A percentile compares a stretch with the other conserved stretches of the same genome.
phyloP scores from a whole-genome alignment of 148 eudicot species.

The Camellia lanceoleosa region DNA sequence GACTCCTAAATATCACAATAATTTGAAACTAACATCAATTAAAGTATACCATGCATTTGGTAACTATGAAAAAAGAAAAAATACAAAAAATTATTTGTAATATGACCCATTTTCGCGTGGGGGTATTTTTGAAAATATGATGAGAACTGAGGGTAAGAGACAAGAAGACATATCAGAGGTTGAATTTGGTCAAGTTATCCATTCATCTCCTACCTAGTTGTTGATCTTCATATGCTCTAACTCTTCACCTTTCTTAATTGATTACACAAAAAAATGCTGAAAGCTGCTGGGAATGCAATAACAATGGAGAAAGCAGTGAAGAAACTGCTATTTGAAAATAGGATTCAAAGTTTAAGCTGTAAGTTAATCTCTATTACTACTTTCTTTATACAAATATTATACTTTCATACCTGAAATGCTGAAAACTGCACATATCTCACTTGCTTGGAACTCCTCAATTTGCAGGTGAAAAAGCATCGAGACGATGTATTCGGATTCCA shows the following conservation, averaged over 20 bases:
- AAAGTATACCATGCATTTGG: too few relatives aligned
- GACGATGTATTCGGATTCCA: neutral
- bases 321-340: slow-evolving; percentile 2
- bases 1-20: too few relatives aligned
- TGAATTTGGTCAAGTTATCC: slow-evolving; percentile 7
- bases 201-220: neutral
- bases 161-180: slow-evolving; percentile 5
- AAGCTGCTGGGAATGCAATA: neutral
- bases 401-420: neutral
- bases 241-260: neutral
- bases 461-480: slow-evolving; percentile 11
- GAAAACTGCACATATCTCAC: neutral
- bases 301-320: slow-evolving; percentile 14
- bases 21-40: too few relatives aligned
- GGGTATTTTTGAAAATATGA: slow-evolving; percentile 9
- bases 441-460: neutral
- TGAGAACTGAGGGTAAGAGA: slow-evolving; percentile 8
- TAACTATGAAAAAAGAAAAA: too few relatives aligned
- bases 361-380: neutral
- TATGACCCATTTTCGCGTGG: too few relatives aligned
- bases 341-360: slow-evolving; percentile 3
- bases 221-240: neutral
- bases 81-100: too few relatives aligned
- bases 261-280: neutral
- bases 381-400: neutral